Evolutionary conservation across 768 basidiomycete species (phyloP), one percentile per base, ranked within the genome.

Genomic region (Hemileccinum rubropunctum): DNA sequence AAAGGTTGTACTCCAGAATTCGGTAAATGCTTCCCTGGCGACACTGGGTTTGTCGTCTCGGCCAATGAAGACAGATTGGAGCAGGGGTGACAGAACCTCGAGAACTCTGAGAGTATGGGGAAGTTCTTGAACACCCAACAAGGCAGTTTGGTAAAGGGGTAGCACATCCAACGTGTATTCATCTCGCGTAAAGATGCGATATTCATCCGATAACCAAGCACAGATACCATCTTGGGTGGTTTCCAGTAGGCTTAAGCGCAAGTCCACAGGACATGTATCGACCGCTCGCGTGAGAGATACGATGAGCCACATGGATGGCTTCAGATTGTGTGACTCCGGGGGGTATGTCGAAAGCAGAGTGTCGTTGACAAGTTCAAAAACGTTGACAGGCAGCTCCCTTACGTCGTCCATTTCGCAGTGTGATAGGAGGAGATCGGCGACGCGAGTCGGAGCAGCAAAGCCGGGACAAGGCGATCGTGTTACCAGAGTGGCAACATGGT

Each of bases 201-300:
- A 69, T 43, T 82, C 79, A 64, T 91, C 88, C 17, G 76, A 73
- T 27, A 90, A 62, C 89, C 88, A 91, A 13, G 73, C 56, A 36
- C 70, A 61, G 21, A 87, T 43, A 10, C 83, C 81, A 1, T 81
- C 83, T 53, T 82, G 76, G 13, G 82, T 48, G 12, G 62, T 48
- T 41, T 78, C 74, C 42, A 88, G 60, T 35, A 86, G 58, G 20
- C 67, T 63, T 18, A 73, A 53, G 36, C 75, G 61, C 42, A 81
- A 67, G 37, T 76, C 76, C 5, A 54, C 51, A 2, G 85, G 83
- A 59, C 83, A 85, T 0, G 65, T 55, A 48, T 85, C 83, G 35
- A 91, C 68, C 4, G 78, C 59, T 7, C 71, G 66, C 38, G 74
- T 75, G 45, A 89, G 65, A 4, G 83, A 75, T 34, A 81, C 71